A percentile compares a stretch with the other conserved stretches of the same genome.
These are phyloP conservation scores for Barnettozyma californica DNA, from an alignment of 805 yeast species.

Conservation along the genomic window DNA sequence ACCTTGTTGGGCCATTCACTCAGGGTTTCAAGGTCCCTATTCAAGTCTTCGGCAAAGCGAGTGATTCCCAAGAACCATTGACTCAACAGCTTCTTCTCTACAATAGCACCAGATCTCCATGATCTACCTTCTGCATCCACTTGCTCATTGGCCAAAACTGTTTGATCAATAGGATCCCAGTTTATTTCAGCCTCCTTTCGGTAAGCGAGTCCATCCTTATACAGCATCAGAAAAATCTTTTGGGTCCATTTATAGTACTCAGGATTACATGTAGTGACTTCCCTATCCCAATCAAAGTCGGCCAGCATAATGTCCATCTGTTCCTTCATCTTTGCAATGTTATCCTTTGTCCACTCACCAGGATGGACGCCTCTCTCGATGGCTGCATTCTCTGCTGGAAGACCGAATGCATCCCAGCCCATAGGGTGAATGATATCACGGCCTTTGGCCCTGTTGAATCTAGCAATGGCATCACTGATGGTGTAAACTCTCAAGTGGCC, in stretches of 20 bases:
- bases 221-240: slow-evolving; percentile 67
- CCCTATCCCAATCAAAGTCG: slow-evolving; percentile 92
- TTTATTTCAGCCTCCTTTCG: slow-evolving; percentile 83
- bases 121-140: slow-evolving; percentile 87
- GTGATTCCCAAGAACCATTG: slow-evolving; percentile 97
- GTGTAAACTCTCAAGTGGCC: slow-evolving; percentile 94
- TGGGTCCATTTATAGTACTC: slow-evolving; percentile 94
- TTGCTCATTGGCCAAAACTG: slow-evolving; percentile 95
- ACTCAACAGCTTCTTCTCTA: slow-evolving; percentile 71
- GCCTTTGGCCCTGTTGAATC: slow-evolving; percentile 76
- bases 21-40: slow-evolving; percentile 56
- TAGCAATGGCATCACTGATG: slow-evolving; percentile 75
- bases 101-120: slow-evolving; percentile 96
- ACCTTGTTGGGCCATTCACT: slow-evolving; percentile 86
- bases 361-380: slow-evolving; percentile 80
- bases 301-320: slow-evolving; percentile 78
- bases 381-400: slow-evolving; percentile 98
- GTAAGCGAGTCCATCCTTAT: slow-evolving; percentile 78
- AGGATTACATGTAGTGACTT: slow-evolving; percentile 78
- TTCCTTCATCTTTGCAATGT: slow-evolving; percentile 79
- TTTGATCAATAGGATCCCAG: slow-evolving; percentile 96
- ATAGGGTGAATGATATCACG: slow-evolving; percentile 84
- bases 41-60: slow-evolving; percentile 63
- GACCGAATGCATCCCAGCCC: slow-evolving; percentile 99
- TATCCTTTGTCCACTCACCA: slow-evolving; percentile 71